phyloP scores from a whole-genome alignment of 805 yeast species.

The Saccharomycopsis fermentans region DNA sequence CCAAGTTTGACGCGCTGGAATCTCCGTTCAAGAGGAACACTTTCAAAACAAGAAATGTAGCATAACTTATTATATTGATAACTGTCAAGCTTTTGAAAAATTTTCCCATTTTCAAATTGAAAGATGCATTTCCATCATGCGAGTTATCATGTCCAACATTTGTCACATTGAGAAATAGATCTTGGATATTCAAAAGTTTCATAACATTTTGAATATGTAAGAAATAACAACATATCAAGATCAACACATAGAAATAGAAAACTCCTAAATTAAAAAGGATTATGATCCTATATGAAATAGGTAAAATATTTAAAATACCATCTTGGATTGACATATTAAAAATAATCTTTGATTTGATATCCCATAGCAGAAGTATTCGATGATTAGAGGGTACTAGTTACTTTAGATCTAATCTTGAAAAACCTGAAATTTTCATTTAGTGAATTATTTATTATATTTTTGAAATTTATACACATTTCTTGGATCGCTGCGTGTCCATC shows the following conservation, averaged over 20 bases:
- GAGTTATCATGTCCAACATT: background rate
- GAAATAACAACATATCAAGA: background rate
- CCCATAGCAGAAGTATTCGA: too few relatives aligned
- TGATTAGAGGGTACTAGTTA: too few relatives aligned
- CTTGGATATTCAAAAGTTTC: background rate
- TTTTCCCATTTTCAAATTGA: conserved; percentile 1
- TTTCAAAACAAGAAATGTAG: background rate
- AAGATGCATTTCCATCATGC: background rate
- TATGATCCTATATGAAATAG: conserved; percentile 9
- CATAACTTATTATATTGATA: conserved; percentile 3
- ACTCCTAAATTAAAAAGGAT: conserved; percentile 9
- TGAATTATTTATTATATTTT: background rate
- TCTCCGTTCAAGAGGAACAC: background rate
- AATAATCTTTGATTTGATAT: background rate
- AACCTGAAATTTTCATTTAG: background rate
- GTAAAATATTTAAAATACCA: background rate
- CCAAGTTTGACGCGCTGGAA: background rate
- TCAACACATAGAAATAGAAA: conserved; percentile 6
- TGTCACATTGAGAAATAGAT: background rate
- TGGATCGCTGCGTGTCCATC: background rate
- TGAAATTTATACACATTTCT: background rate
- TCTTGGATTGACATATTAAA: background rate
- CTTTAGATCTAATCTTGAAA: too few relatives aligned
- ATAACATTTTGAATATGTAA: background rate
- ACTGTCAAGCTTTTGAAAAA: conserved; percentile 3